Conservation (phyloP, 1,284 basidiomycete genomes). For the Lignosus rhinocerotis region DNA sequence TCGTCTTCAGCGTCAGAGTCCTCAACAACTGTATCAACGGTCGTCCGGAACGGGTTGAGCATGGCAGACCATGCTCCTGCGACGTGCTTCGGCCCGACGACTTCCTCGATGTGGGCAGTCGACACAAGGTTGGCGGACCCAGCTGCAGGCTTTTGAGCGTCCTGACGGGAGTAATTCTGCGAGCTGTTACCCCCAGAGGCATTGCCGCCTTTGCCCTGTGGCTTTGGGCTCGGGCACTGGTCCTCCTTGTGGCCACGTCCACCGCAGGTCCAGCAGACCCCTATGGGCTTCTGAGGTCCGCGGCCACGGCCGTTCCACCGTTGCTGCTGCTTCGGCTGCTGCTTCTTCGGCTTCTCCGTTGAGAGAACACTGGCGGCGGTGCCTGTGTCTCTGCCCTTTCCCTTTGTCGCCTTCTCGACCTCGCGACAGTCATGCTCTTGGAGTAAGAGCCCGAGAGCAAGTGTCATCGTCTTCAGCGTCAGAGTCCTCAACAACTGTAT, state of each 20-base stretch:
- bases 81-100: background rate
- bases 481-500: background rate
- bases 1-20: background rate
- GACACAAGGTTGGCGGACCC: background rate
- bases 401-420: background rate
- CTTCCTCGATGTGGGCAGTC: background rate
- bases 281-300: background rate
- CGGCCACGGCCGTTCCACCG: constrained; percentile 14
- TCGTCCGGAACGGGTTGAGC: background rate
- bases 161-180: background rate
- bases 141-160: background rate
- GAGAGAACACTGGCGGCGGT: constrained; percentile 8
- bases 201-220: background rate
- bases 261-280: too few relatives aligned
- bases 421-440: too few relatives aligned
- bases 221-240: constrained; percentile 14
- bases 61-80: background rate
- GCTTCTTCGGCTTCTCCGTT: constrained; percentile 8
- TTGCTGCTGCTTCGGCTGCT: background rate
- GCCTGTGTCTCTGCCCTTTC: constrained; percentile 4
- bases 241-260: too few relatives aligned
- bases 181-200: background rate
- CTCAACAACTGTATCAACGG: background rate
- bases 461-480: background rate
- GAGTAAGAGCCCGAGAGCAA: too few relatives aligned